Conservation (phyloP, 2,329 filamentous ascomycete species). For the Beauveria medogensis region DNA sequence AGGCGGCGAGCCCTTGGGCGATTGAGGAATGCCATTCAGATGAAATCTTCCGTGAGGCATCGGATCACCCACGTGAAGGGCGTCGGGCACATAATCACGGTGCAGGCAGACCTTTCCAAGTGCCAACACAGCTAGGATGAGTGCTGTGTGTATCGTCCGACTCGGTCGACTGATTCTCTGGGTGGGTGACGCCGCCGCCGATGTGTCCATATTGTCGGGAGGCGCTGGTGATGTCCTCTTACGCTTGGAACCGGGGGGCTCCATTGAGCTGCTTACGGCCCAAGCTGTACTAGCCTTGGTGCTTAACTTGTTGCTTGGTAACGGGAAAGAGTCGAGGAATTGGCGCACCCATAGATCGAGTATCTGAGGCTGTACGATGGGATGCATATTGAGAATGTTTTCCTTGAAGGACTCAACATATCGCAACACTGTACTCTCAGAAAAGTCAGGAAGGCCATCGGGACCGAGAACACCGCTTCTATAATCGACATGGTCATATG, state of each 20-base stretch:
- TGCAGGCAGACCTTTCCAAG: constrained; percentile 72
- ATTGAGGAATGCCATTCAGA: constrained; percentile 44
- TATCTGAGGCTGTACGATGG: constrained; percentile 47
- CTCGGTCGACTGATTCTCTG: constrained; percentile 43
- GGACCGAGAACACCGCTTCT: constrained; percentile 28
- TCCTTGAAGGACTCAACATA: constrained; percentile 52
- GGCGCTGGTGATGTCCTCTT: constrained; percentile 42
- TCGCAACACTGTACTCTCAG: constrained; percentile 38
- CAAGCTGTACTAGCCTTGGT: constrained; percentile 26
- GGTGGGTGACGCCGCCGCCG: constrained; percentile 21
- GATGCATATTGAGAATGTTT: constrained; percentile 58
- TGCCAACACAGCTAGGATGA: constrained; percentile 76
- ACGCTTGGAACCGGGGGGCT: constrained; percentile 38
- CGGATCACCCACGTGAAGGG: constrained; percentile 35
- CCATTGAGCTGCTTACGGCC: constrained; percentile 22
- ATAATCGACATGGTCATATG: constrained; percentile 33
- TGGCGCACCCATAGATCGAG: constrained; percentile 45
- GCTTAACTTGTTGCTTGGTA: constrained; percentile 18
- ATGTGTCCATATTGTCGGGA: constrained; percentile 24
- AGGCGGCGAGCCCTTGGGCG: constrained; percentile 48
- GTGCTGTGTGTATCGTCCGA: constrained; percentile 67
- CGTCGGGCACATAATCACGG: constrained; percentile 46
- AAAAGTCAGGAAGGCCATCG: constrained; percentile 48
- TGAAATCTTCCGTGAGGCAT: constrained; percentile 28
- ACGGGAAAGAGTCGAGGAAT: constrained; percentile 42